Conservation (phyloP, 2,329 filamentous ascomycete genomes). For the Penicillium sp. region DNA sequence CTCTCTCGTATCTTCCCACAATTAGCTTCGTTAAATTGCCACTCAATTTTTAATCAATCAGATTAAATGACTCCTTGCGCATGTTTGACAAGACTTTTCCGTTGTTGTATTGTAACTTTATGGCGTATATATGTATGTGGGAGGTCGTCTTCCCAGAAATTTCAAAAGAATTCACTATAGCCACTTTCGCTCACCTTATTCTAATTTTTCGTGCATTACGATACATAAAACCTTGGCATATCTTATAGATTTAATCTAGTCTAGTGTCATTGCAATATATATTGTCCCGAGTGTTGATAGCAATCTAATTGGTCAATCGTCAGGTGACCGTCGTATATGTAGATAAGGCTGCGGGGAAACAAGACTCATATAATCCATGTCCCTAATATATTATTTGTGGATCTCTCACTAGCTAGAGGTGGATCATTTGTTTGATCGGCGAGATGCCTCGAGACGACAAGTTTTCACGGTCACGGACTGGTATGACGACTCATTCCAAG, state of each 20-base stretch:
- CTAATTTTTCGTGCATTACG: no score
- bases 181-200: neutral
- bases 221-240: neutral
- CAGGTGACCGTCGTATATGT: conserved; percentile 18
- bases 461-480: conserved; percentile 22
- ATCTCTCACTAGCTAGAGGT: neutral
- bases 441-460: conserved; percentile 19
- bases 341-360: conserved; percentile 18
- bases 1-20: neutral
- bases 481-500: conserved; percentile 5
- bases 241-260: neutral
- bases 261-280: neutral
- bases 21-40: neutral
- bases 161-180: neutral
- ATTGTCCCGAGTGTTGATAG: neutral
- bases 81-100: neutral
- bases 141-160: neutral
- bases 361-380: neutral
- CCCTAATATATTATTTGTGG: neutral
- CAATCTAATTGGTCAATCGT: conserved; percentile 1
- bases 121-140: neutral
- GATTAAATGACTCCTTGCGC: neutral
- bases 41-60: neutral
- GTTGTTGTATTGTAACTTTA: no score
- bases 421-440: neutral